Evolutionary conservation across 768 basidiomycete species (phyloP).

Genomic region (Auricularia cornea): DNA sequence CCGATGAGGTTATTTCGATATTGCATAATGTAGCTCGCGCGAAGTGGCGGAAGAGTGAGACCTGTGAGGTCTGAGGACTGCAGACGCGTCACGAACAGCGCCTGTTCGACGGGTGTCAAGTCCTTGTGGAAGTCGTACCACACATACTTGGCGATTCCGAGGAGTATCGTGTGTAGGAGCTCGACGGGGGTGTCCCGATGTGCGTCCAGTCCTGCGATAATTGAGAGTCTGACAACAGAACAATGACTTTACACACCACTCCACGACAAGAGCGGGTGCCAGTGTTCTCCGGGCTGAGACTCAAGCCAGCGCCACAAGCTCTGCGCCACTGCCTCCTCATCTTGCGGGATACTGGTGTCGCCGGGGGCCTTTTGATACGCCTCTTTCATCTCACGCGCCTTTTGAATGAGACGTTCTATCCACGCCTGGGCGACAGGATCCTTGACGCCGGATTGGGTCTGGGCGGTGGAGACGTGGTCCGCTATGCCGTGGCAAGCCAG

Average conservation of each 20-base stretch:
- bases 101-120: slow-evolving; percentile 22
- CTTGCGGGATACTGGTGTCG: not conserved
- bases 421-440: not conserved
- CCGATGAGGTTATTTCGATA: slow-evolving; percentile 36
- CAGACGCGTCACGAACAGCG: slow-evolving; percentile 20
- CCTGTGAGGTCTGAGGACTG: slow-evolving; percentile 19
- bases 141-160: slow-evolving; percentile 23
- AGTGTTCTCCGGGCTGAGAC: not conserved
- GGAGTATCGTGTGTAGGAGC: slow-evolving; percentile 25
- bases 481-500: not conserved
- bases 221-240: not conserved
- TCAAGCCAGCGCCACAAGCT: not conserved
- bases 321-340: not conserved
- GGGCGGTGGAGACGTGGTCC: not conserved
- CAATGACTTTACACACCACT: not conserved
- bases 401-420: not conserved
- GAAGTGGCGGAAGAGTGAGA: slow-evolving; percentile 24
- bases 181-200: slow-evolving; percentile 38
- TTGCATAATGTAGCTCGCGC: slow-evolving; percentile 35
- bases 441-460: not conserved
- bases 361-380: not conserved
- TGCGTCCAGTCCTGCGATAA: slow-evolving; percentile 31
- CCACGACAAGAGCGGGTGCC: not conserved
- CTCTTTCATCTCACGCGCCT: not conserved
- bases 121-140: slow-evolving; percentile 25